A percentile compares a stretch with the other conserved stretches of the same genome.
These are phyloP conservation scores for Penicillium bovifimosum DNA, from an alignment of 495 filamentous ascomycete genomes.

Conservation along the genomic window DNA sequence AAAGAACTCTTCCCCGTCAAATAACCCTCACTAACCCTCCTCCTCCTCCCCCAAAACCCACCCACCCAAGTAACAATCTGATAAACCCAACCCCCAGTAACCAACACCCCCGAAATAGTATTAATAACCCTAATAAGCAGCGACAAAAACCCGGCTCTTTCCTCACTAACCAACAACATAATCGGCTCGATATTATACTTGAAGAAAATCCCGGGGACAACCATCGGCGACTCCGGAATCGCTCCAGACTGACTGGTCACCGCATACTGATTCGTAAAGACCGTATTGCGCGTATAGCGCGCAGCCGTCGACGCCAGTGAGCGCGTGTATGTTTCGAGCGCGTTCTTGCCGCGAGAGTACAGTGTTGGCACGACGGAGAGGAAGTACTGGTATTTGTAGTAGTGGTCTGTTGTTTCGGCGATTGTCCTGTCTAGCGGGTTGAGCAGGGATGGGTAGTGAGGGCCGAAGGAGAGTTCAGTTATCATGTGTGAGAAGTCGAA, in stretches of 20 bases:
- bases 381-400: conserved; percentile 98
- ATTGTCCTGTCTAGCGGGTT: conserved; percentile 94
- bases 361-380: conserved; percentile 94
- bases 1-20: conserved; percentile 48
- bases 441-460: conserved; percentile 84
- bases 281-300: conserved; percentile 42
- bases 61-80: conserved; percentile 53
- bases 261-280: conserved; percentile 97
- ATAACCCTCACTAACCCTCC: conserved; percentile 48
- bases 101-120: conserved; percentile 57
- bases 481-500: conserved; percentile 99
- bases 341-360: conserved; percentile 62
- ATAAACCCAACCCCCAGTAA: conserved; percentile 59
- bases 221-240: conserved; percentile 55
- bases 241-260: conserved; percentile 75
- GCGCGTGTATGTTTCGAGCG: conserved; percentile 34
- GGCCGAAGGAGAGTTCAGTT: conserved; percentile 93
- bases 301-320: conserved; percentile 18
- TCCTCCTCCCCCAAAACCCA: conserved; percentile 32
- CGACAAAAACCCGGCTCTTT: conserved; percentile 63
- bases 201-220: conserved; percentile 90
- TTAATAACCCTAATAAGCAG: conserved; percentile 72
- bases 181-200: conserved; percentile 99
- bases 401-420: conserved; percentile 66
- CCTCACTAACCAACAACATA: conserved; percentile 75